These are phyloP conservation scores for Cladosporium sp. DNA, from an alignment of 2,329 filamentous ascomycete species.

Conservation along the genomic window DNA sequence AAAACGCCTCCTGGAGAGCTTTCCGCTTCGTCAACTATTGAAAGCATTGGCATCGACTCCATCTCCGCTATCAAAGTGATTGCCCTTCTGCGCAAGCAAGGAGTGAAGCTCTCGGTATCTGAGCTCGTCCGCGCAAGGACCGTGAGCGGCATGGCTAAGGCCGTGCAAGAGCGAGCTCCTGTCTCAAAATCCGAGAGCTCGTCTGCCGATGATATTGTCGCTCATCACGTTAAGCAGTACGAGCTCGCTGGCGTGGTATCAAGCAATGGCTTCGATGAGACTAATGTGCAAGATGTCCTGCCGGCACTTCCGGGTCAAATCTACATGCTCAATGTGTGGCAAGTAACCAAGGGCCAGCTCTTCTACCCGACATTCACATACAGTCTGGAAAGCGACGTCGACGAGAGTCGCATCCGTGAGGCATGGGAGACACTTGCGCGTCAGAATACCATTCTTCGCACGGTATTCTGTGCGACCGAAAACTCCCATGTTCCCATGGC, in stretches of 20 bases:
- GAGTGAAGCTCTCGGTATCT: slow-evolving; percentile 62
- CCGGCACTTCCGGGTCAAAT: slow-evolving; percentile 73
- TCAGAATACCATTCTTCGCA: slow-evolving; percentile 63
- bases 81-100: slow-evolving; percentile 61
- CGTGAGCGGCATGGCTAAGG: slow-evolving; percentile 58
- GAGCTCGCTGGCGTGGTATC: slow-evolving; percentile 8
- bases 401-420: slow-evolving; percentile 40
- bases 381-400: slow-evolving; percentile 40
- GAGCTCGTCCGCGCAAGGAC: slow-evolving; percentile 66
- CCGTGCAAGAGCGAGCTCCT: not conserved
- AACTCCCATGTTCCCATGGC: slow-evolving; percentile 51
- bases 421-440: slow-evolving; percentile 61
- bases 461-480: slow-evolving; percentile 56
- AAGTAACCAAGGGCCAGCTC: slow-evolving; percentile 58
- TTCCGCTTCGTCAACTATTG: slow-evolving; percentile 60
- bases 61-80: slow-evolving; percentile 86
- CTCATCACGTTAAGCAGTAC: slow-evolving; percentile 13
- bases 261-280: slow-evolving; percentile 34
- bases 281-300: slow-evolving; percentile 54
- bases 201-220: slow-evolving; percentile 17
- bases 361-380: slow-evolving; percentile 75
- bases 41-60: slow-evolving; percentile 84
- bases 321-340: slow-evolving; percentile 77
- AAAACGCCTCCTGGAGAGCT: slow-evolving; percentile 57
- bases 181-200: slow-evolving; percentile 31